Evolutionary conservation across 208 protist genomes (phyloP).

Genomic region (Cochliopodium minus): DNA sequence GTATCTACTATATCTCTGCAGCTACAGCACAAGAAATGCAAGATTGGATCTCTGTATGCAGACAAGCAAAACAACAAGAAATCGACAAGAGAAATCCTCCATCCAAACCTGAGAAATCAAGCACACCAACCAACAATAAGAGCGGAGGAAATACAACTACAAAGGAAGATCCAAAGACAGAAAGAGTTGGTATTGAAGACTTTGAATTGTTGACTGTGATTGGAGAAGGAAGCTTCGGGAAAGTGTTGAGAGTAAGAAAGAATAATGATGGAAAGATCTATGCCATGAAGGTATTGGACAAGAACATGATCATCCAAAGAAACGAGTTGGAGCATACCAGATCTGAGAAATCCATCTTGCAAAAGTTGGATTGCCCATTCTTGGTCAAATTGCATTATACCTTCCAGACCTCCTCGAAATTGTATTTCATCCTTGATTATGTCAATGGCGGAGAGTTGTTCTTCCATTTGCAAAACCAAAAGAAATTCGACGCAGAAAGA

Average conservation of each 20-base stretch:
- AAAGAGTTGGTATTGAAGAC: conserved; percentile 33
- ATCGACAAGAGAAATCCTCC: too few relatives aligned
- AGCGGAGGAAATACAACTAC: too few relatives aligned
- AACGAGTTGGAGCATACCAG: conserved; percentile 25
- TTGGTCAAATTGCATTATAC: conserved; percentile 77
- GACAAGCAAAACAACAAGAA: too few relatives aligned
- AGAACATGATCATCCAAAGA: background rate
- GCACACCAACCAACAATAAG: too few relatives aligned
- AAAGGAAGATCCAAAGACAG: too few relatives aligned
- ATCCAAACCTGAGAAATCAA: too few relatives aligned
- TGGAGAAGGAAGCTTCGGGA: conserved; percentile 71
- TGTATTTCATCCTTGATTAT: conserved; percentile 76
- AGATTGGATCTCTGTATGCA: too few relatives aligned
- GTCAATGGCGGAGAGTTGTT: conserved; percentile 63
- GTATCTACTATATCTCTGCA: too few relatives aligned
- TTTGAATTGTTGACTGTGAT: conserved; percentile 64
- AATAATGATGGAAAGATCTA: conserved; percentile 25
- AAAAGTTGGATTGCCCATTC: conserved; percentile 63
- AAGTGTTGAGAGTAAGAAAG: conserved; percentile 65
- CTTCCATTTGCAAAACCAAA: conserved; percentile 33
- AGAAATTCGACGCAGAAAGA: conserved; percentile 44
- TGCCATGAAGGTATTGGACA: conserved; percentile 34
- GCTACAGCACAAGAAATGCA: too few relatives aligned
- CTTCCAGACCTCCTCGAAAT: conserved; percentile 67
- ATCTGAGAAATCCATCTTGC: conserved; percentile 62